These are phyloP conservation scores for Quercus aquifolioides DNA, from an alignment of 306 rosid species.

Conservation along the genomic window DNA sequence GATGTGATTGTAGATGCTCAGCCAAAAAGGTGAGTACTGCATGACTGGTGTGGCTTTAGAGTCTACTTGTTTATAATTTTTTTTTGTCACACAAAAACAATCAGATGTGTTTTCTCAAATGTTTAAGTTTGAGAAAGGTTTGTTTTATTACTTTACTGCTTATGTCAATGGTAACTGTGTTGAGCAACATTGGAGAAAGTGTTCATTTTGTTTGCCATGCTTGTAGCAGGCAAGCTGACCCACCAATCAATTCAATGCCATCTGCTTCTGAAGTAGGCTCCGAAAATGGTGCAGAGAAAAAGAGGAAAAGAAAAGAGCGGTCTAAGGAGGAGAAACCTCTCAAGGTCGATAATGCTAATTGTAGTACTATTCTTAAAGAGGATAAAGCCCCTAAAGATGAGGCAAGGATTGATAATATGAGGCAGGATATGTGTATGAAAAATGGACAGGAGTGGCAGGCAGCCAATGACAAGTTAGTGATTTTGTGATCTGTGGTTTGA, in stretches of 20 bases:
- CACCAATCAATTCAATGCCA: background rate
- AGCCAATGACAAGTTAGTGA: slow-evolving; percentile 11
- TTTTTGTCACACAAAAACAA: background rate
- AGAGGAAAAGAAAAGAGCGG: slow-evolving; percentile 19
- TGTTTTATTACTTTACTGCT: background rate
- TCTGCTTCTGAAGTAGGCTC: slow-evolving; percentile 18
- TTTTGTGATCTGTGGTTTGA: background rate
- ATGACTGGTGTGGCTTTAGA: background rate
- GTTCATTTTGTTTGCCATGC: background rate
- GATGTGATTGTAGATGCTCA: slow-evolving; percentile 31
- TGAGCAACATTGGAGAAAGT: background rate
- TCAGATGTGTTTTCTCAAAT: background rate
- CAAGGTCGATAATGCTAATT: background rate
- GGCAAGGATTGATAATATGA: background rate
- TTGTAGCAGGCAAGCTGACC: slow-evolving; percentile 33
- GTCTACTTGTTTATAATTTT: background rate
- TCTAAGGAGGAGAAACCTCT: slow-evolving; percentile 6
- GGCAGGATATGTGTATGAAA: background rate
- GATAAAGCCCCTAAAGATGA: background rate
- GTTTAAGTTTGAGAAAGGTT: background rate
- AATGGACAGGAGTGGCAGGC: background rate
- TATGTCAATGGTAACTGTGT: background rate
- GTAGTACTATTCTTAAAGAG: slow-evolving; percentile 1
- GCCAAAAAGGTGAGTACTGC: slow-evolving; percentile 11
- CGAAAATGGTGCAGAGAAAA: background rate